Evolutionary conservation across 192 early-diverging fungal genomes (phyloP), one percentile per base, ranked within the genome.

Genomic region (Gigaspora rosea): DNA sequence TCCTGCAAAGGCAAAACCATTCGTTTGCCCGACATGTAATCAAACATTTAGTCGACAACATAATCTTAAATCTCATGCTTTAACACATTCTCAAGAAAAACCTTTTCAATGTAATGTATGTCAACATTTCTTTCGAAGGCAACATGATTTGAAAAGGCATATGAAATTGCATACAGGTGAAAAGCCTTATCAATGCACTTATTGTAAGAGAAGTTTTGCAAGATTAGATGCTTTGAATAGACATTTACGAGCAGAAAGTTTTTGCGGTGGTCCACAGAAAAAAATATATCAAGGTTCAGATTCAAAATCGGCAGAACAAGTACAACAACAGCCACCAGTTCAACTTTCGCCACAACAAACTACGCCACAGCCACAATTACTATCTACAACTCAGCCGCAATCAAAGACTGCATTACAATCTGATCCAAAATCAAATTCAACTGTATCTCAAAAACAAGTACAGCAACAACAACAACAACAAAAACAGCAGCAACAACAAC

Each of bases 41-140:
- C 79, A 86, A 72, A 87, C 86, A 16, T 89, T 89, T 66, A 85
- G 82, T 78, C 82, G 86, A 13, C 85, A 85, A 72, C 88, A 89
- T 76, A 87, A 89, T 73, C 81, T 89, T 52, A 87, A 87, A 61
- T 87, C 86, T n/a, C 88, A 89, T 77, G 85, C 85, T 6, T 76
- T 86, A 72, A 87, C 86, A 5, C 88, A 89, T 75, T 85, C 85
- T 27, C 80, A 84, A 4, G 88, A 89, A 73, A 85, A 85, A 58
- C 88, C 88, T 41, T 87, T 84, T 67, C 68, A 79, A 16, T 89
- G 88, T 54, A 32, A 81, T n/a, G 80, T 81, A 20, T 88, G 87
- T 57, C 77, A 79, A 36, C 77, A 85, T 52, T 82, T 82, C 27
- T 88, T 88, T 75, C 59, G 86, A 64, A 80, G 87, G 2, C 79